Percentiles rank a stretch among this genome's conserved stretches.
Evolutionary conservation across 179 eudicot genomes (phyloP).

Genomic region (Carnegiea gigantea): DNA sequence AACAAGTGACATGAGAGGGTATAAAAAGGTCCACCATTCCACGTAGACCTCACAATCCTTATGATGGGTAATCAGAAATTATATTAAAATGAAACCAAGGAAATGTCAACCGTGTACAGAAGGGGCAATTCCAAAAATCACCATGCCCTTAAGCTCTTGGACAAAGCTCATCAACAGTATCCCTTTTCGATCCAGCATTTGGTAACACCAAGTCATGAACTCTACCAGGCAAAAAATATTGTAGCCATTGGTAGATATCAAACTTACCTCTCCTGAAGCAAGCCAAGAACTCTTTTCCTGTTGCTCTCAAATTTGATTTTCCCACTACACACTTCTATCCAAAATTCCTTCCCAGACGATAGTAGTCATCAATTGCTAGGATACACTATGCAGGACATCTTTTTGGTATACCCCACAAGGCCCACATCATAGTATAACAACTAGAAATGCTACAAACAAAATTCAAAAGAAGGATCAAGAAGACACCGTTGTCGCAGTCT

Average conservation of each 20-base stretch:
- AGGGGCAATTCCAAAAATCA: background rate
- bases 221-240: background rate
- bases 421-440: background rate
- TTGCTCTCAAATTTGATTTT: background rate
- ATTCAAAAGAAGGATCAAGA: constrained; percentile 17
- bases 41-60: background rate
- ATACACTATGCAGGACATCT: background rate
- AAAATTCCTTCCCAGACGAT: background rate
- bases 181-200: background rate
- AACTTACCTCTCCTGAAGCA: no score
- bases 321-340: background rate
- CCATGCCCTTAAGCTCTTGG: background rate
- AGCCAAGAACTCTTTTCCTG: background rate
- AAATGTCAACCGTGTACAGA: background rate
- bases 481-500: constrained; percentile 57
- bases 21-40: background rate
- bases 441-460: background rate
- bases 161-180: background rate
- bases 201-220: background rate
- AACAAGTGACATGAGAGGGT: background rate
- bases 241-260: background rate
- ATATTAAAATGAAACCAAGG: background rate
- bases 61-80: no score
- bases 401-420: background rate
- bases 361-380: background rate